A percentile compares a stretch with the other conserved stretches of the same genome.
phyloP scores from a whole-genome alignment of 371 early-diverging fungal species.

The Entomophthora muscae region DNA sequence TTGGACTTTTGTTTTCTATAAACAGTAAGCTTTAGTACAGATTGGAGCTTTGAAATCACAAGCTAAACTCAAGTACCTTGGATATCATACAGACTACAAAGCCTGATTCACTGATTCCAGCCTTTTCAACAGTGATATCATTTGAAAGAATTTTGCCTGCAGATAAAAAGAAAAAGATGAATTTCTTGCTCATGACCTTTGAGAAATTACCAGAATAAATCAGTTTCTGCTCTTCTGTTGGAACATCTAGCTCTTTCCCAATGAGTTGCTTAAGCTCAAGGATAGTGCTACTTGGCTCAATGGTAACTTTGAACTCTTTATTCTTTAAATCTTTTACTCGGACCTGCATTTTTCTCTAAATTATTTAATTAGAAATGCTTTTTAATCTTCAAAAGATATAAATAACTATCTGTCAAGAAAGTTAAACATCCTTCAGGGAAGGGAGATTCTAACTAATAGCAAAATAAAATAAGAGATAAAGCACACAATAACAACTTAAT shows the following conservation, averaged over 20 bases:
- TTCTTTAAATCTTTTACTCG: constrained; percentile 84
- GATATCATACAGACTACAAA: constrained; percentile 88
- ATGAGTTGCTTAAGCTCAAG: constrained; percentile 61
- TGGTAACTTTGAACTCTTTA: constrained; percentile 61
- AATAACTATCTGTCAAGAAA: too few species aligned
- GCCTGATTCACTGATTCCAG: constrained; percentile 71
- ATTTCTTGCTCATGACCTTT: too few species aligned
- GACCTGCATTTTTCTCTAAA: constrained; percentile 37
- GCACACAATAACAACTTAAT: too few species aligned
- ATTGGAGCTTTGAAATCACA: constrained; percentile 5
- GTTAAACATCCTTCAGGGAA: too few species aligned
- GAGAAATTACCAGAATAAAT: constrained; percentile 55
- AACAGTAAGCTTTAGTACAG: constrained; percentile 13
- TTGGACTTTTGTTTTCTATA: constrained; percentile 13
- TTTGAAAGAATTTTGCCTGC: constrained; percentile 80
- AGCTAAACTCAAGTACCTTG: constrained; percentile 48
- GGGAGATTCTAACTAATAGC: too few species aligned
- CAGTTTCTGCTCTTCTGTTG: constrained; percentile 61
- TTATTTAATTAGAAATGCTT: neutral
- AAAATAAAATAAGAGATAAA: too few species aligned
- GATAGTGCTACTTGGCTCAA: constrained; percentile 46
- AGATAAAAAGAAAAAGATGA: too few species aligned
- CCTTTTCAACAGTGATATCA: constrained; percentile 50
- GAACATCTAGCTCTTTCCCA: constrained; percentile 41
- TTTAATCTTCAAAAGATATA: too few species aligned